These are phyloP conservation scores for Talaromyces funiculosus DNA, from an alignment of 2,329 filamentous ascomycete species.

Conservation along the genomic window DNA sequence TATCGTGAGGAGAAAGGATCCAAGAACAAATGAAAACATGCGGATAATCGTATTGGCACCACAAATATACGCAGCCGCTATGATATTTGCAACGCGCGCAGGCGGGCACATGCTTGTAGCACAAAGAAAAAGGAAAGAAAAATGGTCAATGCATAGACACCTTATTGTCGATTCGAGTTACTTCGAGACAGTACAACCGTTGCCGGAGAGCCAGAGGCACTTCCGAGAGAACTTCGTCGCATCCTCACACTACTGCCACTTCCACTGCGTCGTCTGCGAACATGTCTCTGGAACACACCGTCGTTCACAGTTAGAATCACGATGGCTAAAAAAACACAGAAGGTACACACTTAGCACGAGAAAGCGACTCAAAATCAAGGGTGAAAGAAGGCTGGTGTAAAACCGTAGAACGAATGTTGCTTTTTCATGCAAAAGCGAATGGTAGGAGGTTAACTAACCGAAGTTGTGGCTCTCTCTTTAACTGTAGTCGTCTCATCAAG, in stretches of 20 bases:
- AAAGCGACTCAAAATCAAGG: constrained; percentile 22
- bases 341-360: constrained; percentile 37
- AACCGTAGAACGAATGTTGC: not conserved
- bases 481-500: constrained; percentile 59
- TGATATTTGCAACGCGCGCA: constrained; percentile 27
- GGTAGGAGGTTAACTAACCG: constrained; percentile 38
- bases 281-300: constrained; percentile 42
- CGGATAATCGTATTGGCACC: constrained; percentile 15
- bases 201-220: constrained; percentile 29
- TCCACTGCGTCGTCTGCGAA: constrained; percentile 38
- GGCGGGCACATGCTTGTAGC: constrained; percentile 15
- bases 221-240: constrained; percentile 34
- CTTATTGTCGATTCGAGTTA: constrained; percentile 37
- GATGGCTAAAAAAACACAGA: constrained; percentile 18
- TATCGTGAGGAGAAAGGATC: constrained; percentile 17
- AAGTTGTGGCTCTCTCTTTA: constrained; percentile 51
- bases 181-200: constrained; percentile 36
- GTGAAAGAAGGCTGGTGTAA: constrained; percentile 13
- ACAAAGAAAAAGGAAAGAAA: constrained; percentile 8
- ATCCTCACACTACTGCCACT: constrained; percentile 37
- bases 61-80: constrained; percentile 35
- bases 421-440: constrained; percentile 20
- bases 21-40: constrained; percentile 25
- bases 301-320: constrained; percentile 45
- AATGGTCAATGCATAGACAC: constrained; percentile 14